These are phyloP conservation scores for Citeromyces matritensis DNA, from an alignment of 805 yeast species.

Conservation along the genomic window DNA sequence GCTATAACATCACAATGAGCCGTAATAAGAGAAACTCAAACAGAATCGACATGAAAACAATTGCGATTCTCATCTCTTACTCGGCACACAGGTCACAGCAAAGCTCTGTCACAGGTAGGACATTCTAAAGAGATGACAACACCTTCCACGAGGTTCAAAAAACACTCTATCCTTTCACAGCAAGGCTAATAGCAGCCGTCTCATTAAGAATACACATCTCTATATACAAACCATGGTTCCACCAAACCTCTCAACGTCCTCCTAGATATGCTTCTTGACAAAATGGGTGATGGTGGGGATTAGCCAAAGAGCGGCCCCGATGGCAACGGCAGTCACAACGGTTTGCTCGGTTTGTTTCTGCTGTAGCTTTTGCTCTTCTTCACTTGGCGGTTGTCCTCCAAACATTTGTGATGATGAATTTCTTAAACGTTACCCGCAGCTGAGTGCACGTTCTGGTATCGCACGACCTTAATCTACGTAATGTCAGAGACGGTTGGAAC, in stretches of 20 bases:
- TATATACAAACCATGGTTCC: not conserved
- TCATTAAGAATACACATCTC: not conserved
- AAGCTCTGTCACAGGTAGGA: no score
- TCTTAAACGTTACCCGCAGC: no score
- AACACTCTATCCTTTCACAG: no score
- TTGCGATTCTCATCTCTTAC: no score
- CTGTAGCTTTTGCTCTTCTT: conserved; percentile 54
- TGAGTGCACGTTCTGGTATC: no score
- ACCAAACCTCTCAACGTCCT: no score
- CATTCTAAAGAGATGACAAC: not conserved
- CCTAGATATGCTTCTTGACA: conserved; percentile 29
- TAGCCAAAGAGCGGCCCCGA: conserved; percentile 52
- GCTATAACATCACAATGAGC: no score
- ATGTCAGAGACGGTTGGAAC: conserved; percentile 1
- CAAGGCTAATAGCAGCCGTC: no score
- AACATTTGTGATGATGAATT: conserved; percentile 14
- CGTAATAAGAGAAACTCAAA: no score
- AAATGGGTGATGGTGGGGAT: conserved; percentile 41
- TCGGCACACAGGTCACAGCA: no score
- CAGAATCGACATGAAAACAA: no score
- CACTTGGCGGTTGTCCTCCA: conserved; percentile 35
- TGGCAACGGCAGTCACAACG: conserved; percentile 39
- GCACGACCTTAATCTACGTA: not conserved
- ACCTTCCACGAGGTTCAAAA: not conserved
- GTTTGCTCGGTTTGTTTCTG: conserved; percentile 48